Base-by-base conservation (phyloP, 2,329 filamentous ascomycete species). In the Aspergillus pseudonomiae region DNA sequence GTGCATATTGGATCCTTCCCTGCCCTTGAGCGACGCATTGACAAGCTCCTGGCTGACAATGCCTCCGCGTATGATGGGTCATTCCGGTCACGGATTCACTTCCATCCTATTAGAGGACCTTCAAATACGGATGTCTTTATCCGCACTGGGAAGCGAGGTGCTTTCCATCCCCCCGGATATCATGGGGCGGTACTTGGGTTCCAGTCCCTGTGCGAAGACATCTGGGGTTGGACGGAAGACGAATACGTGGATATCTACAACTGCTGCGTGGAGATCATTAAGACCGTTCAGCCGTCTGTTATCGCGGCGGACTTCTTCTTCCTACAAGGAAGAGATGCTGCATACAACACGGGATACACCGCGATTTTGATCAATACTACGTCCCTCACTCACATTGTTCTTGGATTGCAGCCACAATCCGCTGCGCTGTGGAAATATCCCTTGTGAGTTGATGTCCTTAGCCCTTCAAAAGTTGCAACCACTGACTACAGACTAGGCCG, bases 1-100 rank as follows among this genome's bases (percentile, higher is more conserved):
- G 69, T 84, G 7, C 82, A 84, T 62, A 74, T 84, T 30, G 81
- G 77, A 3, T 82, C 82, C 0, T 83, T 81, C 63, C 62, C 68
- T 0, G 70, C 72, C 4, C 70, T 83, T 1, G 72, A 77, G 21
- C 48, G 67, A 5, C 74, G 75, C 1, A 71, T 80, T 4, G 66
- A 72, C 32, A 68, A 74, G 34, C 65, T 73, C 9, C 48, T 75
- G 39, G 63, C 66, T n/a, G 64, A 72, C 26, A 68, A 71, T 53
- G 57, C 61, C 6, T 39, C 63, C 0, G 66, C 67, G 10, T 71
- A 73, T 41, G 68, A 69, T 45, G 60, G 67, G 4, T 59, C 32
- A 10, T 68, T 62, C 54, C 62, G 66, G 7, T 62, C 62, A 34
- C 63, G 58, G 53, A 68, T 65, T 21, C 65, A 66, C 41, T 80